phyloP scores from a whole-genome alignment of 768 basidiomycete genomes.

The Tulasnella calospora region DNA sequence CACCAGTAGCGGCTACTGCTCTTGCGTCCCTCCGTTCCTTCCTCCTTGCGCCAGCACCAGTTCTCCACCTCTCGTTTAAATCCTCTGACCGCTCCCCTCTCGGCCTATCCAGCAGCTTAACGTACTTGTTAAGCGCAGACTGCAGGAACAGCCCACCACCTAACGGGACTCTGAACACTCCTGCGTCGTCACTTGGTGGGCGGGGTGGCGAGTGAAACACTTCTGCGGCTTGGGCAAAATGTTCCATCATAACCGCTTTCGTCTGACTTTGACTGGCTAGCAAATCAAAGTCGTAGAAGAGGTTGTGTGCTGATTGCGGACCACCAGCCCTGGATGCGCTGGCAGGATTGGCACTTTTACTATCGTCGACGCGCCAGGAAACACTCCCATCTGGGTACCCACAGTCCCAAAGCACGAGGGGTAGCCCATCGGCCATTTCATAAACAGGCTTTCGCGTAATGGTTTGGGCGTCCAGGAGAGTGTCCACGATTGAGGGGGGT shows the following conservation, averaged over 20 bases:
- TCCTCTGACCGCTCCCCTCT: slow-evolving; percentile 66
- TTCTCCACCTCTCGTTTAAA: slow-evolving; percentile 72
- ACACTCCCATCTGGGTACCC: slow-evolving; percentile 62
- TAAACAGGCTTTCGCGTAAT: slow-evolving; percentile 79
- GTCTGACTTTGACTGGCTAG: slow-evolving; percentile 51
- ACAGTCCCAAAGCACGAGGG: slow-evolving; percentile 89
- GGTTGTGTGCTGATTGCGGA: slow-evolving; percentile 28
- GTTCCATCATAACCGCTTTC: slow-evolving; percentile 56
- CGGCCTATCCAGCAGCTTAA: slow-evolving; percentile 60
- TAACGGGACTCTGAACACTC: slow-evolving; percentile 44
- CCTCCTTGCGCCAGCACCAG: slow-evolving; percentile 21
- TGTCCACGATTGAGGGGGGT: slow-evolving; percentile 58
- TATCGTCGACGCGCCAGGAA: slow-evolving; percentile 62
- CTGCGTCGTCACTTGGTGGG: slow-evolving; percentile 38
- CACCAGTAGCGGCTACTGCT: background rate
- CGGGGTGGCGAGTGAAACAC: slow-evolving; percentile 46
- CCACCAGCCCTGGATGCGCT: slow-evolving; percentile 29
- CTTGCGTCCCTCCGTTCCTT: slow-evolving; percentile 21
- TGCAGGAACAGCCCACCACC: slow-evolving; percentile 53
- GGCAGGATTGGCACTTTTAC: slow-evolving; percentile 29
- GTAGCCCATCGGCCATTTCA: slow-evolving; percentile 88
- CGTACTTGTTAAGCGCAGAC: slow-evolving; percentile 48
- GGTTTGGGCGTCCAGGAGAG: slow-evolving; percentile 60
- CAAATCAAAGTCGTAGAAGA: background rate
- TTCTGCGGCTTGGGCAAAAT: slow-evolving; percentile 58